Base-by-base conservation (phyloP, 2,329 filamentous ascomycete species). In the Botrytis aclada region DNA sequence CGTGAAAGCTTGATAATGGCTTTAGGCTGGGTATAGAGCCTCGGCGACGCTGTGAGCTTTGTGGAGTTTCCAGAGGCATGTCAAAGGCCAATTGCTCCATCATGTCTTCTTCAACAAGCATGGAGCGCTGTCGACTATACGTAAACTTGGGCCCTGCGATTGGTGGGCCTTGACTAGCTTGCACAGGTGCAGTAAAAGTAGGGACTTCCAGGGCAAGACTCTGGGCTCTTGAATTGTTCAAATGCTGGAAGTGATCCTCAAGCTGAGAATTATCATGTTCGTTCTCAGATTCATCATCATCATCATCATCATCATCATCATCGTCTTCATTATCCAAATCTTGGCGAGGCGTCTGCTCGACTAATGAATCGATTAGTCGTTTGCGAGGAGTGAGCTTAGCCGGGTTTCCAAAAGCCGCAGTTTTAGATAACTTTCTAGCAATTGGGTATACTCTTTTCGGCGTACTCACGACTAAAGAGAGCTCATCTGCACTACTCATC, bases 331-430 rank as follows among this genome's bases (percentile, higher is more conserved):
- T 67, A 16, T 69, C 65, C 22, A 73, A 51, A 29, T 72, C 70
- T 56, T 72, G 62, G 22, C 73, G 73, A 32, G 77, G 73, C 8
- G 58, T 72, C 69, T 81, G 79, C 65, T 79, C 77, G 39, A 79
- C 78, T n/a, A 81, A 74, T 51, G 79, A 77, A 66, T 81, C 80
- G 64, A 81, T 81, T 34, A 81, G 69, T 71, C 80, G 75, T 58
- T 77, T 76, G 10, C 80, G 76, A 64, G 73, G 69, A 37, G 25
- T 73, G 45, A 69, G 76, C 66, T 74, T 74, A 7, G 73, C 22
- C 2, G 62, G 56, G 69, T 79, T 80, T 9, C 63, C 69, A 9
- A 77, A 29, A 47, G 74, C 74, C 47, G 73, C 71, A 54, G 75
- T 72, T 34, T 74, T 67, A 16, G 66, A 74, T 12, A 76, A 54